Conservation (phyloP, 805 yeast species). For the Monosporozyma siamensis region DNA sequence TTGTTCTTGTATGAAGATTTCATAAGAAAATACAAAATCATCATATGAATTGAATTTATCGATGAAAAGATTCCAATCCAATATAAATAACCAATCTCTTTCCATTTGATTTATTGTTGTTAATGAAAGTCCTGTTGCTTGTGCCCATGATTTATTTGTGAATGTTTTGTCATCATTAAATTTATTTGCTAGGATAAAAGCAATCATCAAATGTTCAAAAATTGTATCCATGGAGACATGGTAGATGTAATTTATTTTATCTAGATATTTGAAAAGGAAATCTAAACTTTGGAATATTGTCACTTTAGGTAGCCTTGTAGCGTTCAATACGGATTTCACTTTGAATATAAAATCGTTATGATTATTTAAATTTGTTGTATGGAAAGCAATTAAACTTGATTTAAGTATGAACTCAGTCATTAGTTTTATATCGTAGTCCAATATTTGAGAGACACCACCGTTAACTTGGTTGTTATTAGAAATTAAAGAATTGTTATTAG, state of each 20-base stretch:
- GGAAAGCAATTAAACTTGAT: slow-evolving; percentile 62
- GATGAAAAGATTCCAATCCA: slow-evolving; percentile 51
- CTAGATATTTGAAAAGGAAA: slow-evolving; percentile 58
- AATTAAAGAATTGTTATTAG: too few species aligned
- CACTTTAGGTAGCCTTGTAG: slow-evolving; percentile 80
- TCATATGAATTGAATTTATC: slow-evolving; percentile 23
- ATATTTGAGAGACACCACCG: slow-evolving; percentile 71
- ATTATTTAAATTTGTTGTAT: too few species aligned
- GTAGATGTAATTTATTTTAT: slow-evolving; percentile 37
- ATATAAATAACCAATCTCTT: slow-evolving; percentile 53
- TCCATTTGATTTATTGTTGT: slow-evolving; percentile 56
- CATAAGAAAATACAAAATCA: slow-evolving; percentile 19
- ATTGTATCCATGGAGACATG: too few species aligned
- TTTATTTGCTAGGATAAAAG: slow-evolving; percentile 81
- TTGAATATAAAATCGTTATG: slow-evolving; percentile 40
- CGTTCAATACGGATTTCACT: slow-evolving; percentile 60
- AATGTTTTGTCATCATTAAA: slow-evolving; percentile 95
- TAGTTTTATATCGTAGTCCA: slow-evolving; percentile 68
- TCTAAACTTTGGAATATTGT: slow-evolving; percentile 74
- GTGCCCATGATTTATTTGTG: slow-evolving; percentile 90
- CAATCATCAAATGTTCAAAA: slow-evolving; percentile 51
- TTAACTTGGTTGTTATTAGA: slow-evolving; percentile 22
- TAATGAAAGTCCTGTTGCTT: slow-evolving; percentile 79
- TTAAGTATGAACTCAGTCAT: slow-evolving; percentile 79
- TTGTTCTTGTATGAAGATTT: slow-evolving; percentile 14